Percentiles rank a stretch among this genome's conserved stretches.
Evolutionary conservation across 1,284 basidiomycete genomes (phyloP).

Genomic region (Schizophyllum amplum): DNA sequence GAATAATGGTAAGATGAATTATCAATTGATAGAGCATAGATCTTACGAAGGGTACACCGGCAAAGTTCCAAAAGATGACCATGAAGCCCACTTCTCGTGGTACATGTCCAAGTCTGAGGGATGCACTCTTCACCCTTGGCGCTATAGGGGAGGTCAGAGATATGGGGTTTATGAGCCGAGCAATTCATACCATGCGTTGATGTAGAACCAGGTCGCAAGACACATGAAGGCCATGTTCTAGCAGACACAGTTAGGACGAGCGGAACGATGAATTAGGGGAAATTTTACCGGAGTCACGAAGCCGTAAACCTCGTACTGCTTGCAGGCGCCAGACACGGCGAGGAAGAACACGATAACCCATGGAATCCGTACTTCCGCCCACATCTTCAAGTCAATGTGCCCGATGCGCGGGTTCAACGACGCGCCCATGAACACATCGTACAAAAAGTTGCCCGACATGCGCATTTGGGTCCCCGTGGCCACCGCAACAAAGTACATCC

Average conservation of each 20-base stretch:
- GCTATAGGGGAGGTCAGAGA: slow-evolving; percentile 22
- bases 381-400: slow-evolving; percentile 97
- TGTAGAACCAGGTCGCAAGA: slow-evolving; percentile 91
- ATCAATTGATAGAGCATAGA: neutral
- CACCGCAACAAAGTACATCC: slow-evolving; percentile 74
- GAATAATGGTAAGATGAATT: slow-evolving; percentile 2
- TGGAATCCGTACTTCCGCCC: slow-evolving; percentile 95
- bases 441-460: slow-evolving; percentile 91
- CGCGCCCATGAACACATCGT: slow-evolving; percentile 97
- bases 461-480: slow-evolving; percentile 77
- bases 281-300: slow-evolving; percentile 78
- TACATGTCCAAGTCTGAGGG: slow-evolving; percentile 99
- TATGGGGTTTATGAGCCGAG: neutral
- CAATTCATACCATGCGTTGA: slow-evolving; percentile 80
- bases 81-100: slow-evolving; percentile 95
- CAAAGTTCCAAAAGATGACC: slow-evolving; percentile 98
- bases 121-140: slow-evolving; percentile 95
- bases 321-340: slow-evolving; percentile 86
- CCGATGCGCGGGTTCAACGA: slow-evolving; percentile 91
- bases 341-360: slow-evolving; percentile 97
- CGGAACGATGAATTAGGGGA: slow-evolving; percentile 10
- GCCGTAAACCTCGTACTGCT: slow-evolving; percentile 91
- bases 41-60: slow-evolving; percentile 84
- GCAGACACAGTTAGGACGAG: slow-evolving; percentile 5
- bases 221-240: slow-evolving; percentile 98